Evolutionary conservation across 2,329 filamentous ascomycete species (phyloP).

Genomic region (Penicillium italicum): DNA sequence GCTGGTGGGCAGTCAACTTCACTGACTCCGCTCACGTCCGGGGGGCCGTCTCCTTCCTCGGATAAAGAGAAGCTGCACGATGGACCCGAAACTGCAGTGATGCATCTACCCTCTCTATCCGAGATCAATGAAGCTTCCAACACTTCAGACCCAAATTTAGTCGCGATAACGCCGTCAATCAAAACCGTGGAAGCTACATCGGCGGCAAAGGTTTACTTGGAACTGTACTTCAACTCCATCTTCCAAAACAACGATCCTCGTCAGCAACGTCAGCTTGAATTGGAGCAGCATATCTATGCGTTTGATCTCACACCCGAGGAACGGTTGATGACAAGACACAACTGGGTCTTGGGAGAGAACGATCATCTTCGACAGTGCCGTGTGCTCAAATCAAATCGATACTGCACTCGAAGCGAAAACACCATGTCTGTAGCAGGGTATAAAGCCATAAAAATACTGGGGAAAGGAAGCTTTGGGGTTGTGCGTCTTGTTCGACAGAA

Average conservation of each 20-base stretch:
- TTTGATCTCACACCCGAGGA: constrained; percentile 56
- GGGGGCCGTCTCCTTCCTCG: constrained; percentile 25
- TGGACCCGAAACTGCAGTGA: neutral
- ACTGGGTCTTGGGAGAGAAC: constrained; percentile 66
- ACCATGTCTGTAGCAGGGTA: constrained; percentile 62
- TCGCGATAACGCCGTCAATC: constrained; percentile 31
- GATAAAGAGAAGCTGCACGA: constrained; percentile 6
- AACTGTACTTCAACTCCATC: constrained; percentile 75
- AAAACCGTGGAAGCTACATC: constrained; percentile 72
- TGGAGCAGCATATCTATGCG: constrained; percentile 62
- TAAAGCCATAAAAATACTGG: constrained; percentile 74
- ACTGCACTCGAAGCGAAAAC: constrained; percentile 42
- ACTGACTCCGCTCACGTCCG: constrained; percentile 37
- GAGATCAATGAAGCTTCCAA: neutral
- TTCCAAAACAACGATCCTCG: constrained; percentile 57
- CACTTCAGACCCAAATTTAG: neutral
- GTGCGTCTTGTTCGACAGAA: constrained; percentile 75
- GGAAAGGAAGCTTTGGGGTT: constrained; percentile 92
- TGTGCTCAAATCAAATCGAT: constrained; percentile 62
- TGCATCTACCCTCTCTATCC: neutral
- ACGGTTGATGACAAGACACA: constrained; percentile 50
- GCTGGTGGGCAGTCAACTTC: constrained; percentile 33
- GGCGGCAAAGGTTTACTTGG: constrained; percentile 79
- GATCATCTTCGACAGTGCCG: constrained; percentile 71
- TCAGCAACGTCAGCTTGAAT: constrained; percentile 56